These are phyloP conservation scores for Ogataea corticis DNA, from an alignment of 805 yeast species.

Conservation along the genomic window DNA sequence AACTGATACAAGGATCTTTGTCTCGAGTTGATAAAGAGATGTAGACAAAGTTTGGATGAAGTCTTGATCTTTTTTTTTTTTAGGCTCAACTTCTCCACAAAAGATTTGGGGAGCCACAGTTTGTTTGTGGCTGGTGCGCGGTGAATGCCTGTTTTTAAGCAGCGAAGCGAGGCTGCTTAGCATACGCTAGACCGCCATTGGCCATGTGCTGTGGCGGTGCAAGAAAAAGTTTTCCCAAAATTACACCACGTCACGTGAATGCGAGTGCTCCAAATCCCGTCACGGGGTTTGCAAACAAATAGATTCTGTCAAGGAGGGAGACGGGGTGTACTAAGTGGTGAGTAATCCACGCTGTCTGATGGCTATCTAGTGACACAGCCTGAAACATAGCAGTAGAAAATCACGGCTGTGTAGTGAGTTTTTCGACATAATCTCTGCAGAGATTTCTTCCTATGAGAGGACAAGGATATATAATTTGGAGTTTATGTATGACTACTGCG, in stretches of 20 bases:
- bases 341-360: too few relatives aligned
- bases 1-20: neutral
- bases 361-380: too few relatives aligned
- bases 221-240: neutral
- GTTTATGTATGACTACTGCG: too few relatives aligned
- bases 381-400: too few relatives aligned
- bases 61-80: neutral
- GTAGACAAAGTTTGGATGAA: neutral
- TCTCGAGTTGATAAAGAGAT: too few relatives aligned
- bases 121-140: constrained; percentile 11
- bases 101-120: constrained; percentile 13
- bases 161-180: constrained; percentile 2
- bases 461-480: too few relatives aligned
- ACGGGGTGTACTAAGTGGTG: too few relatives aligned
- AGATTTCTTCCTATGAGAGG: too few relatives aligned
- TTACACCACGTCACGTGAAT: constrained; percentile 17
- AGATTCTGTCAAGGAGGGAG: too few relatives aligned
- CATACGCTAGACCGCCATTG: constrained; percentile 8
- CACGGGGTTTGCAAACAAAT: constrained; percentile 4
- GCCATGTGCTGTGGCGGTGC: constrained; percentile 17
- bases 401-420: too few relatives aligned
- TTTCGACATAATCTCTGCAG: too few relatives aligned
- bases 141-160: neutral
- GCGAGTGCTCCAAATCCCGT: constrained; percentile 8
- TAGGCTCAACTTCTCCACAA: constrained; percentile 8